Evolutionary conservation across 2,329 filamentous ascomycete genomes (phyloP), one percentile per base, ranked within the genome.

Genomic region (Fusarium sambucinum): DNA sequence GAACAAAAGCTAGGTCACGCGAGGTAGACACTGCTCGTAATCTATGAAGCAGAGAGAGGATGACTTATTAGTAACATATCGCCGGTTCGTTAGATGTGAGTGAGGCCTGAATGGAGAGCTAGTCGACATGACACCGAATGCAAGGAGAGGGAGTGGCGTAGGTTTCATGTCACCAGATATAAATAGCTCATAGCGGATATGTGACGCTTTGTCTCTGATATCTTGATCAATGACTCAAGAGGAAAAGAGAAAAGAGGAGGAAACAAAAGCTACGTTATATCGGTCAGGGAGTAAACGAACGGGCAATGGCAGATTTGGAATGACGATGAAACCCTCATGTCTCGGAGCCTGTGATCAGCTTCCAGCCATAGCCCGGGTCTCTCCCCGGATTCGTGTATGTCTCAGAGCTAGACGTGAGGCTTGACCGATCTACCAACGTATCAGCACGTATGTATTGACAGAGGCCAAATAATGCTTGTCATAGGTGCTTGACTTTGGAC

Each of bases 301-400:
- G 27, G 50, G 37, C 29, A 29, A 41, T 41, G n/a, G 42, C 50
- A 41, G 27, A 45, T 44, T 27, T 37, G 51, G 66, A 69, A 66
- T 62, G 65, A 19, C 12, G n/a, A 56, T 61, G 60, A 68, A 56
- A 69, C 60, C 35, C 30, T 51, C 56, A 29, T 69, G 56, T 69
- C 55, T 68, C 33, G 47, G 51, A 66, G 55, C 13, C 19, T 44
- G 42, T 23, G 30, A 44, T 50, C 47, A n/a, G 12, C 16, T 30
- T 12, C 30, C 41, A 41, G 32, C 17, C 25, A 38, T 38, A 41
- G 9, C 9, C 42, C 6, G 19, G 17, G 19, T 32, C 19, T 35
- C 41, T 53, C 42, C 8, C 40, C 13, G 37, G 17, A 25, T 51
- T 23, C 19, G 27, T 33, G 19, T 6, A 6, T 69, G 42, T 69